Evolutionary conservation across 768 basidiomycete species (phyloP), one percentile per base, ranked within the genome.

Genomic region (Pleurotus ostreatus): DNA sequence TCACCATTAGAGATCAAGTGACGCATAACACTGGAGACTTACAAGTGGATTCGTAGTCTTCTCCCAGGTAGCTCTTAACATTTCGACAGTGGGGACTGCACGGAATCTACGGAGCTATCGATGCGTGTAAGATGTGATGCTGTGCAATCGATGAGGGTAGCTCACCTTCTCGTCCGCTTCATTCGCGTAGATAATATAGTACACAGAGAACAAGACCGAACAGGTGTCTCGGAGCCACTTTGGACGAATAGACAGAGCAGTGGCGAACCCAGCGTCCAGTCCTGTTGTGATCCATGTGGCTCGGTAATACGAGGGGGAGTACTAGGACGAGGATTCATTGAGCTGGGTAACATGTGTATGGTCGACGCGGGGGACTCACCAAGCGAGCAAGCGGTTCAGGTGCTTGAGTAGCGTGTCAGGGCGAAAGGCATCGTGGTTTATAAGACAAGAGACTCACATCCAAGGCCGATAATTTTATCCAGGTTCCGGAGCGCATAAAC

Each of bases 131-230:
- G 46, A 7, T 46, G 45, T 16, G 34, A 37, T 53, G 46, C 26
- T 49, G 40, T 2, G 25, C 30, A n/a, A 45, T 23, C 5, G 16
- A 26, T 39, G 23, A 55, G 18, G 52, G 15, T 37, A 20, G 65
- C 78, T n/a, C 38, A 93, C 96, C 83, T 95, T 98, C 74, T 98
- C 95, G 62, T 99, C 97, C 0, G 88, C 97, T 66, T 95, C 92
- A 65, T 88, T 86, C 18, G 95, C 90, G 67, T 88, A 82, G 23
- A 80, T 57, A 20, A 98, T 88, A 69, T 98, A 99, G 74, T 98
- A 99, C 2, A 79, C 73, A 0, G 92, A 86, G 68, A 97, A 96
- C 20, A 93, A 62, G 44, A 97, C 74, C 41, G 92, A 93, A 51
- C 86, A 88, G 4, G 97, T 71, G 67, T 99, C 93, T 61, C 88